Evolutionary conservation across 768 basidiomycete genomes (phyloP), one percentile per base, ranked within the genome.

Genomic region (Boletus rex-veris): DNA sequence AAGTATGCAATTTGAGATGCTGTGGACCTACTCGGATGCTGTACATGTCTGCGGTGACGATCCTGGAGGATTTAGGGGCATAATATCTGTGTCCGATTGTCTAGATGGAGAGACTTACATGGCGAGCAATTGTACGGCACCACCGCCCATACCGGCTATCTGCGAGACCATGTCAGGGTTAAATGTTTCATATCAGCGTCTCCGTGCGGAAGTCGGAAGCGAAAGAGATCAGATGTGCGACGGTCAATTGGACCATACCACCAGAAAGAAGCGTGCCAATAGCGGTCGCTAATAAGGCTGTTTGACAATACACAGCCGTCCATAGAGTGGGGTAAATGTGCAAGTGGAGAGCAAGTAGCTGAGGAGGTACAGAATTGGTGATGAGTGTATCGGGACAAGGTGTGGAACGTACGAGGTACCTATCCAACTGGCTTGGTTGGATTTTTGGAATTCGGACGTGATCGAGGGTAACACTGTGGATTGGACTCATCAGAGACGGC

Each of bases 341-440:
- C 60, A 62, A 6, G 26, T 51, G 4, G 61, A 62, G 30, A 62
- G 53, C 15, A 55, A 15, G 19, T 58, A 62, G 18, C 53, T 54
- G 36, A 19, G 2, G 4, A 9, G n/a, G 12, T 16, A 5, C 7
- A 33, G 15, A 19, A 36, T 5, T 26, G 26, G 15, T 1, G 12
- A n/a, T 21, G 14, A 14, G n/a, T 1, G 21, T 28, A 11, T 3
- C 1, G 16, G 7, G 21, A 41, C 9, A 12, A 31, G 1, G n/a
- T 1, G 11, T 30, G 12, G n/a, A 46, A 55, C 51, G 18, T 51
- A 65, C 65, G 65, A 52, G 6, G 64, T 64, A 21, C 64, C 65
- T 8, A 67, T 51, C 64, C 64, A 65, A 28, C 64, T 65, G n/a
- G 64, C 62, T 54, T 64, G 62, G 37, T 65, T 67, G 12, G 64